A percentile compares a stretch with the other conserved stretches of the same genome.
These are phyloP conservation scores for Tulasnella sp. DNA, from an alignment of 768 basidiomycete genomes.

Conservation along the genomic window DNA sequence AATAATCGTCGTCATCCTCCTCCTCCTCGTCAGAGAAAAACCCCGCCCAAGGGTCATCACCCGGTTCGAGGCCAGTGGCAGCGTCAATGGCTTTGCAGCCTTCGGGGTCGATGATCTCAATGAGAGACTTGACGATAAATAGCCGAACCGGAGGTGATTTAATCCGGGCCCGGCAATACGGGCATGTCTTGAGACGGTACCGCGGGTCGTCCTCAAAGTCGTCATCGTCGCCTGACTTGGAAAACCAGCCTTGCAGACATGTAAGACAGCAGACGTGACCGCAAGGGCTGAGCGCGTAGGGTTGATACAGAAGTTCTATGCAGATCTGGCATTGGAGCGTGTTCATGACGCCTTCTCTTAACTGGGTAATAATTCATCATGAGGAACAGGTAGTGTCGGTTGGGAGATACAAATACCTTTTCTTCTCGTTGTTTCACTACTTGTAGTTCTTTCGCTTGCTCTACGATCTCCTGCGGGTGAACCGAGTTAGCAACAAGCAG, in stretches of 20 bases:
- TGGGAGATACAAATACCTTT: background rate
- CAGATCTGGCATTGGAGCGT: slow-evolving; percentile 3
- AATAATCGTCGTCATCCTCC: background rate
- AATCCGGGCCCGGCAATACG: slow-evolving; percentile 10
- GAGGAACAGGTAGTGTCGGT: background rate
- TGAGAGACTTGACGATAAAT: slow-evolving; percentile 6
- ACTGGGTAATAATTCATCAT: background rate
- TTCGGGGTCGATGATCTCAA: slow-evolving; percentile 6
- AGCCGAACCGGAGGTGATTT: background rate
- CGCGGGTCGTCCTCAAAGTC: background rate
- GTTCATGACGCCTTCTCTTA: background rate
- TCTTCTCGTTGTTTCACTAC: background rate
- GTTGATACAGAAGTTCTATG: background rate
- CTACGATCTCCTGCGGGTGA: background rate
- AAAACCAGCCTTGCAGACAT: slow-evolving; percentile 1
- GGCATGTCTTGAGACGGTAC: slow-evolving; percentile 6
- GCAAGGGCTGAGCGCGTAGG: slow-evolving; percentile 7
- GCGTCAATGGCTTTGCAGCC: background rate
- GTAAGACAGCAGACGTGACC: slow-evolving; percentile 11
- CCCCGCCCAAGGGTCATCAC: slow-evolving; percentile 3
- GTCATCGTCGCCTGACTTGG: background rate
- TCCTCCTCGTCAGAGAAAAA: background rate
- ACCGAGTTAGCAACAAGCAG: background rate
- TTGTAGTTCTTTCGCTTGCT: background rate
- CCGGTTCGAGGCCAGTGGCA: background rate